Conservation (phyloP, 495 filamentous ascomycete genomes). For the Apodospora peruviana region DNA sequence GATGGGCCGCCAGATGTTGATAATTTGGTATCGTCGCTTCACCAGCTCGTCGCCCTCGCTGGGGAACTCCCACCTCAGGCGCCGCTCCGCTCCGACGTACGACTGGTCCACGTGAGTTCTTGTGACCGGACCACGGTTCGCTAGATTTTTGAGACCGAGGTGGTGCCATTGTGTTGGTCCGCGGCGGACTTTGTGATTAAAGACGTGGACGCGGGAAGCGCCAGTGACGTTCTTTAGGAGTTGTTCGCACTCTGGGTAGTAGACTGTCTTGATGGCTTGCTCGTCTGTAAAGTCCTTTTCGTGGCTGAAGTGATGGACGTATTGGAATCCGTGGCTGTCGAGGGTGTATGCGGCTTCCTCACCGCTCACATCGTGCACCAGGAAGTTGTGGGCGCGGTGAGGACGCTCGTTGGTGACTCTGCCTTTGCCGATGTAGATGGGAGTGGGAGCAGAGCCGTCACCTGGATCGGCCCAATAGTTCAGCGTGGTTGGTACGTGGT, state of each 20-base stretch:
- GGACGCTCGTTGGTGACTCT: conserved; percentile 40
- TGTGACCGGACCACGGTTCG: conserved; percentile 55
- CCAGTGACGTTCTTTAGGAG: conserved; percentile 60
- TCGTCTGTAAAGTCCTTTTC: conserved; percentile 58
- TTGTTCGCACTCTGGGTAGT: conserved; percentile 58
- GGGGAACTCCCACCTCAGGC: conserved; percentile 54
- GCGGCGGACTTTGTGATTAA: conserved; percentile 69
- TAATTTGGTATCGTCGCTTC: conserved; percentile 60
- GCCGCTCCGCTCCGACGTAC: conserved; percentile 51
- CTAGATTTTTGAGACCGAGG: conserved; percentile 23
- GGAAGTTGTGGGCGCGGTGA: conserved; percentile 29
- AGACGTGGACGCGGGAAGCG: conserved; percentile 57
- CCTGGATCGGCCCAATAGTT: conserved; percentile 58
- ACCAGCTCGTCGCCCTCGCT: conserved; percentile 52
- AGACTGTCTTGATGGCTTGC: conserved; percentile 49
- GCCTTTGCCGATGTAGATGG: conserved; percentile 39
- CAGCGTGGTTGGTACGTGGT: conserved; percentile 49
- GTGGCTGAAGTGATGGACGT: conserved; percentile 23
- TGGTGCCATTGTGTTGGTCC: conserved; percentile 34
- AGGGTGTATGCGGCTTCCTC: conserved; percentile 30
- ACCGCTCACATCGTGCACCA: conserved; percentile 33
- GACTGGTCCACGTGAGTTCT: conserved; percentile 70
- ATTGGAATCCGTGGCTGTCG: conserved; percentile 37
- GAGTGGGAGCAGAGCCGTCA: conserved; percentile 53
- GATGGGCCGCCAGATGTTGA: conserved; percentile 71